Conservation (phyloP, 148 eudicot genomes). For the Vaccinium myrtillus region DNA sequence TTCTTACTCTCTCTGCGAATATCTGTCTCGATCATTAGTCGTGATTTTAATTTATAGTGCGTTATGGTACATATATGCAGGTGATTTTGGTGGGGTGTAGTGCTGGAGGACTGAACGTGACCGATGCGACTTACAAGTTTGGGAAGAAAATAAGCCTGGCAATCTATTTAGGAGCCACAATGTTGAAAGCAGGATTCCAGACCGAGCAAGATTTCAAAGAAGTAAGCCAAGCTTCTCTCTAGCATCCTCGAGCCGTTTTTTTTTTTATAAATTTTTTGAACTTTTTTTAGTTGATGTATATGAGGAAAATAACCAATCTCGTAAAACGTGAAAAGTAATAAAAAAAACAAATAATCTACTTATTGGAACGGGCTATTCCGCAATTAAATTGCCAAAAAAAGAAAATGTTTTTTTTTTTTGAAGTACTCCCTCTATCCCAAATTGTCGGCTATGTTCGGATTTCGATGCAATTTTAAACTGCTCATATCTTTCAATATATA, state of each 20-base stretch:
- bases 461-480: too few species aligned
- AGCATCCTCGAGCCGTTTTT: neutral
- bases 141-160: conserved; percentile 57
- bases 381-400: too few species aligned
- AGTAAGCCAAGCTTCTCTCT: conserved; percentile 37
- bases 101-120: conserved; percentile 79
- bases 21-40: neutral
- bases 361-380: too few species aligned
- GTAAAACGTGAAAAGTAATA: too few species aligned
- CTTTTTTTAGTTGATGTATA: too few species aligned
- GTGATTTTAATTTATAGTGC: neutral
- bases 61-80: conserved; percentile 34
- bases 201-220: conserved; percentile 50
- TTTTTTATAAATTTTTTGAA: neutral
- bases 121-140: conserved; percentile 56
- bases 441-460: too few species aligned
- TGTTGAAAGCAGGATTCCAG: conserved; percentile 55
- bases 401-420: too few species aligned
- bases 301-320: too few species aligned
- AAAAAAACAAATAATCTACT: too few species aligned
- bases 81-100: conserved; percentile 92
- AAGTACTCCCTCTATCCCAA: too few species aligned
- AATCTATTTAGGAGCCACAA: conserved; percentile 69
- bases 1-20: conserved; percentile 1
- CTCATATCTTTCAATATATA: too few species aligned